Percentiles rank a stretch among this genome's conserved stretches.
Conservation (phyloP, 108 stramenopile genomes). For the Nannochloropsis gaditana region DNA sequence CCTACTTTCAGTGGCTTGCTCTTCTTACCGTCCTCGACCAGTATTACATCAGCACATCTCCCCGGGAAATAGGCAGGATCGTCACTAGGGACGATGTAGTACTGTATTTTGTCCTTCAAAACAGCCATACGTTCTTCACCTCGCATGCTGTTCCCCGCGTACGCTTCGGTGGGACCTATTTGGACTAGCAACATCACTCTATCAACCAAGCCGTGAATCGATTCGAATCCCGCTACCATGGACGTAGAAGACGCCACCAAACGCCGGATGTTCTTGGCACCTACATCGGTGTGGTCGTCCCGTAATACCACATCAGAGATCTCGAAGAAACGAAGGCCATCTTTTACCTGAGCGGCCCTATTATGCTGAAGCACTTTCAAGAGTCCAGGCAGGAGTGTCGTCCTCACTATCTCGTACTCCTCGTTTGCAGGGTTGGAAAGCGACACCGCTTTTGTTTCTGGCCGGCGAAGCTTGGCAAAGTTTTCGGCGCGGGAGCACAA, state of each 20-base stretch:
- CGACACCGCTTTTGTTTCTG: constrained; percentile 59
- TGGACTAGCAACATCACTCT: constrained; percentile 86
- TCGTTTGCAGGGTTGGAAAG: constrained; percentile 91
- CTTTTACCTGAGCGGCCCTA: constrained; percentile 43
- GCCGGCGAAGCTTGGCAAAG: constrained; percentile 32
- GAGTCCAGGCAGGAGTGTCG: constrained; percentile 86
- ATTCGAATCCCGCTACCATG: constrained; percentile 91
- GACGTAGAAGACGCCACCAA: constrained; percentile 86
- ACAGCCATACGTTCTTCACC: constrained; percentile 25
- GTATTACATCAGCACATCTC: constrained; percentile 74
- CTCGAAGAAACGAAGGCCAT: constrained; percentile 50
- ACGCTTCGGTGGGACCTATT: constrained; percentile 70
- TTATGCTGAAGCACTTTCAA: constrained; percentile 91
- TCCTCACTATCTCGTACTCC: constrained; percentile 94
- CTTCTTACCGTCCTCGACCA: constrained; percentile 59
- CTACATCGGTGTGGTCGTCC: constrained; percentile 83
- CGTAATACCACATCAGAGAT: constrained; percentile 79
- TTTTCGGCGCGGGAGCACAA: constrained; percentile 41
- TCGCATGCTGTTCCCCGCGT: constrained; percentile 55
- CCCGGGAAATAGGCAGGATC: constrained; percentile 87
- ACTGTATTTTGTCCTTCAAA: constrained; percentile 40
- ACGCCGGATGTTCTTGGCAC: constrained; percentile 77
- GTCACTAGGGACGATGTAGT: constrained; percentile 41
- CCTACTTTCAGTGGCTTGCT: constrained; percentile 61
- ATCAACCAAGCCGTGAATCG: constrained; percentile 95